A percentile compares a stretch with the other conserved stretches of the same genome.
Conservation (phyloP, 129 eudicot genomes). For the Flaveria brownii region DNA sequence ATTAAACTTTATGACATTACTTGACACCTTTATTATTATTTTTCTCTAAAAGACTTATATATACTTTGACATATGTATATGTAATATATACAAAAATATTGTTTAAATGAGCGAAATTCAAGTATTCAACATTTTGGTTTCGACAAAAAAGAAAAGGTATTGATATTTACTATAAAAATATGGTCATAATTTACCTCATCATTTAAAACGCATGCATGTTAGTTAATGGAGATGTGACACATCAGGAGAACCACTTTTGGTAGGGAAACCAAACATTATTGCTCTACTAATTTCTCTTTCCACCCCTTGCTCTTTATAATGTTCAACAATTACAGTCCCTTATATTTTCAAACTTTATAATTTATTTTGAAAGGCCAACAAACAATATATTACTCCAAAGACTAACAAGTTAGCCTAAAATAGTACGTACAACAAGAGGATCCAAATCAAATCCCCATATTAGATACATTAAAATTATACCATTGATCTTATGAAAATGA, state of each 20-base stretch:
- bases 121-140: slow-evolving; percentile 19
- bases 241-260: slow-evolving; percentile 40
- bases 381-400: too few relatives aligned
- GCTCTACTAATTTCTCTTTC: slow-evolving; percentile 9
- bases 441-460: too few relatives aligned
- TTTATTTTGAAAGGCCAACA: too few relatives aligned
- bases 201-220: slow-evolving; percentile 47
- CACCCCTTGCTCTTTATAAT: slow-evolving; percentile 5
- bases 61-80: neutral
- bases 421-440: too few relatives aligned
- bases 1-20: too few relatives aligned
- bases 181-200: slow-evolving; percentile 36
- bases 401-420: too few relatives aligned
- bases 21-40: too few relatives aligned
- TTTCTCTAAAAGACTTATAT: neutral
- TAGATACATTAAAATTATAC: too few relatives aligned
- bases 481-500: too few relatives aligned
- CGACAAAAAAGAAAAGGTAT: neutral
- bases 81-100: neutral
- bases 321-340: neutral
- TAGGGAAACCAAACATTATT: slow-evolving; percentile 43
- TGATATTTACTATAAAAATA: slow-evolving; percentile 14
- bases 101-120: neutral
- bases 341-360: neutral
- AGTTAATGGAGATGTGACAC: slow-evolving; percentile 46